A percentile compares a stretch with the other conserved stretches of the same genome.
Evolutionary conservation across 2,329 filamentous ascomycete species (phyloP).

Genomic region (Cladosporium sp.): DNA sequence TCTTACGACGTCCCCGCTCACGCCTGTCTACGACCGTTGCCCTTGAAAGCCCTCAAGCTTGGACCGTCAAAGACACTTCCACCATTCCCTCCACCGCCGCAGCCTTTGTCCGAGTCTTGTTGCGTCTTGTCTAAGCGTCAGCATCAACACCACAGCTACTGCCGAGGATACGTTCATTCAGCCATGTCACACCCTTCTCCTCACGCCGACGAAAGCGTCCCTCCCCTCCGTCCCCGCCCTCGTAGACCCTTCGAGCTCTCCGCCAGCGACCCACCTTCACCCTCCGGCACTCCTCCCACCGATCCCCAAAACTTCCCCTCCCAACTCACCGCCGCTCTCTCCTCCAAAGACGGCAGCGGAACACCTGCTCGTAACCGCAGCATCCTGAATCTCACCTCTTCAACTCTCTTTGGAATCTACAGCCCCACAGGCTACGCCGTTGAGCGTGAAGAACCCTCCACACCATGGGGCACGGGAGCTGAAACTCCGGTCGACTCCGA

Average conservation of each 20-base stretch:
- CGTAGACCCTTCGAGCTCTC: conserved; percentile 66
- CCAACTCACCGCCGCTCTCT: conserved; percentile 10
- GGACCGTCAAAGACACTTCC: conserved; percentile 17
- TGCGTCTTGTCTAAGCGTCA: background rate
- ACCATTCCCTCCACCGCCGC: conserved; percentile 12
- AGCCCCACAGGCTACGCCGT: conserved; percentile 57
- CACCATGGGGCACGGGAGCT: conserved; percentile 70
- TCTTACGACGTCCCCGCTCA: background rate
- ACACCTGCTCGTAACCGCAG: conserved; percentile 65
- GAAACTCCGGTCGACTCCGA: conserved; percentile 15
- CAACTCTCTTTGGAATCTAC: conserved; percentile 90
- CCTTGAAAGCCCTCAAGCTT: conserved; percentile 10
- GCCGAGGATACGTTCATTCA: background rate
- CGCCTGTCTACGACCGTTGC: background rate
- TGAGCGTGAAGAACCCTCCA: conserved; percentile 45
- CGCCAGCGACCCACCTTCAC: conserved; percentile 38
- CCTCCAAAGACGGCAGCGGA: conserved; percentile 32
- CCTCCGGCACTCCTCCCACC: conserved; percentile 22
- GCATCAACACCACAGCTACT: background rate
- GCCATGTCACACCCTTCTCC: conserved; percentile 25
- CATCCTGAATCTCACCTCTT: conserved; percentile 79
- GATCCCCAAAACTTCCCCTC: conserved; percentile 17
- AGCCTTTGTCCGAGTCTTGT: conserved; percentile 14
- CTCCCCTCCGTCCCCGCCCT: conserved; percentile 53
- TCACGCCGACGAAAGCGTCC: conserved; percentile 21